These are phyloP conservation scores for Pseudonitzschia delicatissima DNA, from an alignment of 108 stramenopile genomes.

Conservation along the genomic window DNA sequence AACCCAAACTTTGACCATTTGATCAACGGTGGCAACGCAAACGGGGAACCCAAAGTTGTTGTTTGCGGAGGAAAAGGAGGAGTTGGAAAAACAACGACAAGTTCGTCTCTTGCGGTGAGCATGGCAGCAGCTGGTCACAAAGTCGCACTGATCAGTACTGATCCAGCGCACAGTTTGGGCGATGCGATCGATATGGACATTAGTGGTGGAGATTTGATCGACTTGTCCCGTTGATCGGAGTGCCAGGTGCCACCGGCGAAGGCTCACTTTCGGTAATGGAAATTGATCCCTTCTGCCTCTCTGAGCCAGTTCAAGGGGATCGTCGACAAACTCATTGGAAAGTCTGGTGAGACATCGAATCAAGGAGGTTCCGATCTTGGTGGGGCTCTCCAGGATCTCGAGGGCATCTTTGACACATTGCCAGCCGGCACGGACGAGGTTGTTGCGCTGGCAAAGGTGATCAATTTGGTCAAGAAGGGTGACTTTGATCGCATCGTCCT, in stretches of 20 bases:
- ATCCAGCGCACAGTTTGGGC: conserved; percentile 95
- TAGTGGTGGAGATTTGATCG: conserved; percentile 57
- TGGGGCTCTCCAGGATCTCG: conserved; percentile 63
- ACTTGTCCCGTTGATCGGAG: conserved; percentile 72
- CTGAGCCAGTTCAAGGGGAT: conserved; percentile 71
- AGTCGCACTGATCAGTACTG: conserved; percentile 89
- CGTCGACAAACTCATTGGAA: conserved; percentile 73
- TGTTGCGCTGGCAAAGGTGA: conserved; percentile 87
- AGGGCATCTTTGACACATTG: conserved; percentile 80
- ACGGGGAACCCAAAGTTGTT: conserved; percentile 57
- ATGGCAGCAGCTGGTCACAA: conserved; percentile 86
- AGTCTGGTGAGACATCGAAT: conserved; percentile 15
- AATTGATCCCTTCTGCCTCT: conserved; percentile 74
- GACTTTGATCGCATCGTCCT: conserved; percentile 89
- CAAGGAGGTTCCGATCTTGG: conserved; percentile 36
- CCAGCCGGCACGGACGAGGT: conserved; percentile 95
- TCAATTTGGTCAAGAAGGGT: conserved; percentile 79
- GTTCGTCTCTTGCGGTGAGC: conserved; percentile 79
- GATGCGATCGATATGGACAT: conserved; percentile 88
- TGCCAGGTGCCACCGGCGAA: conserved; percentile 43
- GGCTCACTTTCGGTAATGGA: conserved; percentile 83
- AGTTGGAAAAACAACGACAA: conserved; percentile 86
- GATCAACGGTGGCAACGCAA: conserved; percentile 36
- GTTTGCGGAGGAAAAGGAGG: conserved; percentile 92
- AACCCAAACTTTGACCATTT: conserved; percentile 56